Conservation (phyloP, 1,284 basidiomycete species). For the Hymenochaete sp. region DNA sequence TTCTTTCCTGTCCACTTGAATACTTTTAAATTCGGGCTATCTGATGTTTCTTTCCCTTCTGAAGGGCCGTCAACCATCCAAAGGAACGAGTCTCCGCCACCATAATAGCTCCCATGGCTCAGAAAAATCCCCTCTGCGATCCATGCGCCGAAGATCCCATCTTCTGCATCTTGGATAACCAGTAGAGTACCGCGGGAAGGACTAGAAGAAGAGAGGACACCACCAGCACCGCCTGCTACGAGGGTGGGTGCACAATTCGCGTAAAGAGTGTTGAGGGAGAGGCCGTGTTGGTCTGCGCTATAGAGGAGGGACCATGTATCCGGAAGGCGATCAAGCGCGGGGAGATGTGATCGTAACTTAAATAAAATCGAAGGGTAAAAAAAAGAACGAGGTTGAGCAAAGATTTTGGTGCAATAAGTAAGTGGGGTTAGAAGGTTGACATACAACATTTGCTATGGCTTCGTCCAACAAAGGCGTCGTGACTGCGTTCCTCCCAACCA, state of each 20-base stretch:
- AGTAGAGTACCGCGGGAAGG: constrained; percentile 36
- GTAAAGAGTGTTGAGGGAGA: constrained; percentile 85
- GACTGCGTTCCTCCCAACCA: constrained; percentile 43
- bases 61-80: constrained; percentile 47
- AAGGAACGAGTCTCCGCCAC: constrained; percentile 77
- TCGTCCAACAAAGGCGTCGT: constrained; percentile 50
- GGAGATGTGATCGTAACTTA: constrained; percentile 67
- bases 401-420: constrained; percentile 1
- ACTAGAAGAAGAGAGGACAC: constrained; percentile 20
- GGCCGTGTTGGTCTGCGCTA: constrained; percentile 92
- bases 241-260: constrained; percentile 41
- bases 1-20: constrained; percentile 89
- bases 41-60: constrained; percentile 38
- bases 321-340: constrained; percentile 73
- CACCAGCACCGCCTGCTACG: constrained; percentile 21
- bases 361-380: background rate
- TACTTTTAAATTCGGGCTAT: constrained; percentile 40
- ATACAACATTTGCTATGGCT: constrained; percentile 51
- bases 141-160: constrained; percentile 72
- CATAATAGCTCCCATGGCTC: constrained; percentile 65
- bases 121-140: constrained; percentile 63
- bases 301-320: constrained; percentile 84
- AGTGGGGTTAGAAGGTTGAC: constrained; percentile 24
- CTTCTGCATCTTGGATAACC: constrained; percentile 51
- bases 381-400: background rate